Conservation (phyloP, 805 yeast genomes). For the Diddensiella transvaalensis region DNA sequence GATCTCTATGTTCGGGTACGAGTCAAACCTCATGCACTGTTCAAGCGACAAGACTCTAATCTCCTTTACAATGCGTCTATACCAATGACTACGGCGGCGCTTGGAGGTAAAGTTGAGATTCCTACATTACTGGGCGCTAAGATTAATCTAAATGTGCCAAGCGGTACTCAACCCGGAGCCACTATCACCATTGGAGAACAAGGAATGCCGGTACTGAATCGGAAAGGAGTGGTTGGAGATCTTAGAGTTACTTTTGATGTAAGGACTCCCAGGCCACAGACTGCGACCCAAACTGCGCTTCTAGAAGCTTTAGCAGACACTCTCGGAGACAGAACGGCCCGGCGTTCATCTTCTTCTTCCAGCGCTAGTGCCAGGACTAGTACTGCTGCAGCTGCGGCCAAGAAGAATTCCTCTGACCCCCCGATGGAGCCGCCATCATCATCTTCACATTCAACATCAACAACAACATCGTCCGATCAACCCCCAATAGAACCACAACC, state of each 20-base stretch:
- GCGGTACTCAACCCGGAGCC: constrained; percentile 79
- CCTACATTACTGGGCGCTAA: constrained; percentile 84
- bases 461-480: constrained; percentile 20
- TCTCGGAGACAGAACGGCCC: constrained; percentile 74
- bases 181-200: constrained; percentile 72
- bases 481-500: constrained; percentile 6
- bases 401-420: background rate
- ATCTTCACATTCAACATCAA: constrained; percentile 10
- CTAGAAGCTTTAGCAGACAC: constrained; percentile 95
- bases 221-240: constrained; percentile 66
- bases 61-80: constrained; percentile 63
- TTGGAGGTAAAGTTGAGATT: constrained; percentile 88
- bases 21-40: constrained; percentile 70
- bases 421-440: background rate
- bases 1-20: constrained; percentile 81
- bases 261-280: constrained; percentile 66
- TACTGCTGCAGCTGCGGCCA: constrained; percentile 4
- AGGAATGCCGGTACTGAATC: constrained; percentile 72
- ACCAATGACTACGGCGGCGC: constrained; percentile 92
- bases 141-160: constrained; percentile 72
- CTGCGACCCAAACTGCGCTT: constrained; percentile 81
- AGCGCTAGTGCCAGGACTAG: constrained; percentile 5
- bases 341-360: constrained; percentile 44
- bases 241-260: constrained; percentile 72
- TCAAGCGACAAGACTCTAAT: constrained; percentile 63